Conservation (phyloP, 805 yeast species). For the Groenewaldozyma tartarivorans region DNA sequence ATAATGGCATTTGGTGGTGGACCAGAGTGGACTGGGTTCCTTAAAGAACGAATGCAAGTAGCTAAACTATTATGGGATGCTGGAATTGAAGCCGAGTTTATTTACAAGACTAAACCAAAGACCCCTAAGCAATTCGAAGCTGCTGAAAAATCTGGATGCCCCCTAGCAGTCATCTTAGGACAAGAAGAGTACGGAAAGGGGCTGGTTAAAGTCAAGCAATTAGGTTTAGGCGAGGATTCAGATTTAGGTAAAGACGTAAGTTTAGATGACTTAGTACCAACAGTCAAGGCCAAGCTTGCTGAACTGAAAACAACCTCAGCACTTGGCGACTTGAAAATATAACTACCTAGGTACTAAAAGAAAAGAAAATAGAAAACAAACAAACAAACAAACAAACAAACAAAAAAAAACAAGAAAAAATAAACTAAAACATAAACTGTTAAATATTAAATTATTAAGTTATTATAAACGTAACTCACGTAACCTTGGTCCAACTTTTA, state of each 20-base stretch:
- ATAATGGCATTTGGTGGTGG: constrained; percentile 99
- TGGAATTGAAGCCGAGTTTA: constrained; percentile 83
- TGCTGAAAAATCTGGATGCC: constrained; percentile 90
- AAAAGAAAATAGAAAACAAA: too few species aligned
- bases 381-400: too few species aligned
- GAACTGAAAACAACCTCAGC: constrained; percentile 1
- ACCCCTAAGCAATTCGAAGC: constrained; percentile 95
- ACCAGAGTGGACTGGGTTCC: constrained; percentile 86
- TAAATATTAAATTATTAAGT: background rate
- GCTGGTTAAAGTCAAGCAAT: constrained; percentile 70
- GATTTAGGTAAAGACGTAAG: constrained; percentile 78
- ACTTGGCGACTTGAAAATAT: background rate
- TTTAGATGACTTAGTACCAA: constrained; percentile 47
- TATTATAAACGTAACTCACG: background rate
- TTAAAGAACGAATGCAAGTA: constrained; percentile 83
- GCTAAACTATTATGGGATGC: constrained; percentile 78
- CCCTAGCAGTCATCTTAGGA: constrained; percentile 85
- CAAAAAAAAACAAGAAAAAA: too few species aligned
- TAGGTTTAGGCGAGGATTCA: constrained; percentile 80
- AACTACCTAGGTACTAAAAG: background rate
- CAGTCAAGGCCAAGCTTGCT: constrained; percentile 42
- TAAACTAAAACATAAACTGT: too few species aligned
- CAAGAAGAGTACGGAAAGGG: constrained; percentile 87
- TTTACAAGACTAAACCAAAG: constrained; percentile 89
- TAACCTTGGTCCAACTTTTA: background rate